Conservation (phyloP, 2,329 filamentous ascomycete genomes). For the Biscogniauxia mediterranea region DNA sequence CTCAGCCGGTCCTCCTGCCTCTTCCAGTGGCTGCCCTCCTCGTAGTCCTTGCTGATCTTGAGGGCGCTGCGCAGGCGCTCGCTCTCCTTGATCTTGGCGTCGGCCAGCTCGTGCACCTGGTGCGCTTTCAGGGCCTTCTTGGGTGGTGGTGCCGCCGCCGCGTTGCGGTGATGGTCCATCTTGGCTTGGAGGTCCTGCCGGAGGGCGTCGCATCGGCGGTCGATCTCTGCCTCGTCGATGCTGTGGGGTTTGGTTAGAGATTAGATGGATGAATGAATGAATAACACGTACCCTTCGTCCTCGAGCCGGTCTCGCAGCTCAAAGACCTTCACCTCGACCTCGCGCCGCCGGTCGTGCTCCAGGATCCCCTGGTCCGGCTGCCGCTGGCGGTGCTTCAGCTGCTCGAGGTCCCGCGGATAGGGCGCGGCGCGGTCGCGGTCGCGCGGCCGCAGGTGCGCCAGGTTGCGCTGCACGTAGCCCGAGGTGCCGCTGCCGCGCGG, state of each 20-base stretch:
- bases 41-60: constrained; percentile 81
- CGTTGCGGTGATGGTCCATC: constrained; percentile 43
- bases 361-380: constrained; percentile 90
- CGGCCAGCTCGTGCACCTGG: constrained; percentile 93
- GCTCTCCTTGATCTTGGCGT: constrained; percentile 94
- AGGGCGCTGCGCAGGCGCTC: constrained; percentile 83
- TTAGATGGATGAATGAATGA: neutral
- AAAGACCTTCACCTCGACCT: constrained; percentile 90
- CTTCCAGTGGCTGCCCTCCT: constrained; percentile 84
- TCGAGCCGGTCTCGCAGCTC: constrained; percentile 89
- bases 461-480: constrained; percentile 95
- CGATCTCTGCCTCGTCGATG: constrained; percentile 87
- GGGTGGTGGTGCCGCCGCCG: constrained; percentile 31
- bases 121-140: constrained; percentile 74
- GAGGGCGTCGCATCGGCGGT: constrained; percentile 67
- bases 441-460: constrained; percentile 82
- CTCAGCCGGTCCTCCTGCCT: constrained; percentile 71
- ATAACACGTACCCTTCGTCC: constrained; percentile 68
- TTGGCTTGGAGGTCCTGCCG: constrained; percentile 61
- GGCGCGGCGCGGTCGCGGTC: constrained; percentile 75
- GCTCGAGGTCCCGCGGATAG: constrained; percentile 66
- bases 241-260: constrained; percentile 42
- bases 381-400: constrained; percentile 71
- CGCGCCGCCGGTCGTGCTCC: constrained; percentile 88
- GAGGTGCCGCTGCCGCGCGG: constrained; percentile 94